Conservation (phyloP, 2,329 filamentous ascomycete genomes). For the Tolypocladium cylindrosporum region DNA sequence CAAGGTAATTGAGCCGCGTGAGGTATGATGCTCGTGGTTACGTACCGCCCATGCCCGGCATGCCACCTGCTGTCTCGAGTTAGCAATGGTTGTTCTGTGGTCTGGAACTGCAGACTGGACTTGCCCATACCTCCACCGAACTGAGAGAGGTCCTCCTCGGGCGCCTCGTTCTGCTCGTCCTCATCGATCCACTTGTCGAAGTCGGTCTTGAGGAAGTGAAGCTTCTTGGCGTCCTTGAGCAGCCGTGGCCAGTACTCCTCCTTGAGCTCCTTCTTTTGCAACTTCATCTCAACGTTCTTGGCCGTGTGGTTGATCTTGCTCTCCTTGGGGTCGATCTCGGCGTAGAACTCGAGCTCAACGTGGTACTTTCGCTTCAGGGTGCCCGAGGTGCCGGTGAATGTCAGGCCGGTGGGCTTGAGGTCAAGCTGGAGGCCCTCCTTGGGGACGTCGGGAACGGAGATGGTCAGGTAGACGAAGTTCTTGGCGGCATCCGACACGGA, state of each 20-base stretch:
- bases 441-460: constrained; percentile 78
- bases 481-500: constrained; percentile 67
- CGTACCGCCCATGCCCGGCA: constrained; percentile 44
- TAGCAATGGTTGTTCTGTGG: background rate
- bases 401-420: constrained; percentile 64
- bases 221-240: constrained; percentile 80
- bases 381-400: constrained; percentile 73
- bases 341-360: constrained; percentile 79
- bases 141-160: constrained; percentile 68
- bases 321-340: constrained; percentile 76
- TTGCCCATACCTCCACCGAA: constrained; percentile 53
- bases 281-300: constrained; percentile 80
- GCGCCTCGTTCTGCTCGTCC: constrained; percentile 90
- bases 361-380: constrained; percentile 82
- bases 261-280: constrained; percentile 95
- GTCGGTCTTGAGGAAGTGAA: constrained; percentile 96
- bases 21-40: constrained; percentile 8
- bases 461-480: constrained; percentile 92
- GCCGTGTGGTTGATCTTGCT: constrained; percentile 82
- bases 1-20: background rate
- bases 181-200: constrained; percentile 99
- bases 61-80: constrained; percentile 30
- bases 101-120: constrained; percentile 15
- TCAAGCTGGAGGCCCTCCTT: constrained; percentile 70
- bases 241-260: constrained; percentile 93